Conservation (phyloP, 2,329 filamentous ascomycete genomes). For the Amesomyces nigricolor region DNA sequence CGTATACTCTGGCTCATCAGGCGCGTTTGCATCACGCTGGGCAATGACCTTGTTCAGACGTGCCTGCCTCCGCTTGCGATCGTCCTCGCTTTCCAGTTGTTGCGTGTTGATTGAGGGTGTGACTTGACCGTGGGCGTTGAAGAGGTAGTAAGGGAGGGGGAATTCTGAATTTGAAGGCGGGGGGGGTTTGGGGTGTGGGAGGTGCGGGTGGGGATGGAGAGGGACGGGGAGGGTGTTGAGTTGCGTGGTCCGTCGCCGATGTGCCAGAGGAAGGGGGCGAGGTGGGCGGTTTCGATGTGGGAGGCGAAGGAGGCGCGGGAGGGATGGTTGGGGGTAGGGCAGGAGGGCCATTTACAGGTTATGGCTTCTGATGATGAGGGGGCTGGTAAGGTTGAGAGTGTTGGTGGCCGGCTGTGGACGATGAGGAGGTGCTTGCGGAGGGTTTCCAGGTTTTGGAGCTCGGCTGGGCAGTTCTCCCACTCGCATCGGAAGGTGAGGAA, state of each 20-base stretch:
- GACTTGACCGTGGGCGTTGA: conserved; percentile 48
- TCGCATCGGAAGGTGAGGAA: conserved; percentile 54
- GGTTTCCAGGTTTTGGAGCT: conserved; percentile 58
- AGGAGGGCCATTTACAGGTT: conserved; percentile 39
- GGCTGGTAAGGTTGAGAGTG: background rate
- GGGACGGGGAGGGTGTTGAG: conserved; percentile 19
- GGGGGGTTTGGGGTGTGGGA: background rate
- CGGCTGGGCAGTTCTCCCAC: conserved; percentile 53
- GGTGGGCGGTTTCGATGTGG: conserved; percentile 51
- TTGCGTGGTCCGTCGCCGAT: conserved; percentile 54
- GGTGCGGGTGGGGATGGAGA: background rate
- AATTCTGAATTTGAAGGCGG: background rate
- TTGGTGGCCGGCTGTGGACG: conserved; percentile 39
- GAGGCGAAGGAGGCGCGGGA: conserved; percentile 34
- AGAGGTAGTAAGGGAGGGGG: conserved; percentile 44
- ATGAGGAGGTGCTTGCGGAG: conserved; percentile 48
- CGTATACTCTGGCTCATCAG: conserved; percentile 35
- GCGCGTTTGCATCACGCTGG: conserved; percentile 43
- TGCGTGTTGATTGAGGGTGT: conserved; percentile 53
- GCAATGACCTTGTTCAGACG: conserved; percentile 40
- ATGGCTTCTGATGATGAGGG: background rate
- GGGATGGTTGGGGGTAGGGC: conserved; percentile 25
- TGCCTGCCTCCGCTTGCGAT: conserved; percentile 40
- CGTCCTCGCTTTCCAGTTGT: conserved; percentile 43
- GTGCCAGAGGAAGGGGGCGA: conserved; percentile 51